phyloP scores from a whole-genome alignment of 2,329 filamentous ascomycete genomes.

The Pochonia chlamydosporia region DNA sequence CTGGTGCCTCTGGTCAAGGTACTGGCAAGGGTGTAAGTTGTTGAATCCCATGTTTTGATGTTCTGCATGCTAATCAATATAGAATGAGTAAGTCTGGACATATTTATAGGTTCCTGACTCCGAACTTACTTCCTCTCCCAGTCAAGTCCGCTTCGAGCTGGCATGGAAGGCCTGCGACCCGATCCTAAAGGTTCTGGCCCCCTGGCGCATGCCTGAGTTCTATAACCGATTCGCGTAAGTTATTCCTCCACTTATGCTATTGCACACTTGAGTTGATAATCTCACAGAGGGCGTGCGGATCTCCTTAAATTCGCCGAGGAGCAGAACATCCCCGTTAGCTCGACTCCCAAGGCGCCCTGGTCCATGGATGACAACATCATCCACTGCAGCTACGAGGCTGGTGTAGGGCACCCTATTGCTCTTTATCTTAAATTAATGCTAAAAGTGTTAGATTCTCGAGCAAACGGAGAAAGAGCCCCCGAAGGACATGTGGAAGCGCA shows the following conservation, averaged over 20 bases:
- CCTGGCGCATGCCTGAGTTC: neutral
- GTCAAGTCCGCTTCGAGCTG: neutral
- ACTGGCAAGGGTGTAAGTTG: neutral
- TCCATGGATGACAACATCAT: conserved; percentile 8
- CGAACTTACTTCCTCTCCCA: neutral
- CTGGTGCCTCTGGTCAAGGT: conserved; percentile 3
- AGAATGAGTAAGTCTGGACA: conserved; percentile 1
- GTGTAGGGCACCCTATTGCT: too few species aligned
- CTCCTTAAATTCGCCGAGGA: conserved; percentile 5
- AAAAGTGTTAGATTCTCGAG: too few species aligned
- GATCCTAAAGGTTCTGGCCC: neutral
- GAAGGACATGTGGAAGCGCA: neutral
- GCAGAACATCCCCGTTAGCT: conserved; percentile 5
- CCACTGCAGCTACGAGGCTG: neutral
- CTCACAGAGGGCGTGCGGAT: conserved; percentile 1
- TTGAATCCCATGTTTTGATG: neutral
- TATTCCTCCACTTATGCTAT: too few species aligned
- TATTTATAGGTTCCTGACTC: neutral
- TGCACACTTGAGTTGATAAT: too few species aligned
- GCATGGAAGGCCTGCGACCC: neutral
- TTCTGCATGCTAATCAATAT: neutral
- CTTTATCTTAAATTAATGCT: too few species aligned
- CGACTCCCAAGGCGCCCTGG: conserved; percentile 3
- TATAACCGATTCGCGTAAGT: neutral
- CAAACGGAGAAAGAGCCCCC: neutral